phyloP scores from a whole-genome alignment of 2,329 filamentous ascomycete species.

The Ceratocystis lukuohia region DNA sequence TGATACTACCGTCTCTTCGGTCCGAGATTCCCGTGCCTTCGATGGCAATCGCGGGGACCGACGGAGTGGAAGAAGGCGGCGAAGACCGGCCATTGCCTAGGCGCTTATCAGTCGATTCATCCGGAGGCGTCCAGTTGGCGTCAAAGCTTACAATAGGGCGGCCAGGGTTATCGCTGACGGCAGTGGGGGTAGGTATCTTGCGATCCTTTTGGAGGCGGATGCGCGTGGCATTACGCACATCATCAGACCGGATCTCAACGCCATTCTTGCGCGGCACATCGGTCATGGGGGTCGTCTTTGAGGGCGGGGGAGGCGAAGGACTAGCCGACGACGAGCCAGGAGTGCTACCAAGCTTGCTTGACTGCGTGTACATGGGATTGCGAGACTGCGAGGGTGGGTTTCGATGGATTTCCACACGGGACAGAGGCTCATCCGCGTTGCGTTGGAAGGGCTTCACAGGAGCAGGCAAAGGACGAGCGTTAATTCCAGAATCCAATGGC shows the following conservation, averaged over 20 bases:
- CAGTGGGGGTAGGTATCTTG: constrained; percentile 75
- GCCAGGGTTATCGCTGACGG: constrained; percentile 79
- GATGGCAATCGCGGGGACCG: constrained; percentile 7
- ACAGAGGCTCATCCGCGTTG: constrained; percentile 30
- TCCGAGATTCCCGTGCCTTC: constrained; percentile 11
- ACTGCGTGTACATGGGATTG: constrained; percentile 52
- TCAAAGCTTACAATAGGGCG: constrained; percentile 97
- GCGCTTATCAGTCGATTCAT: constrained; percentile 55
- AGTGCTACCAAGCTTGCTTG: background rate
- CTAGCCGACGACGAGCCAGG: background rate
- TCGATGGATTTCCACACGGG: constrained; percentile 61
- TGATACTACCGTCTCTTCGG: background rate
- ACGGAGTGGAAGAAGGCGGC: constrained; percentile 17
- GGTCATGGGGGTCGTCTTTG: background rate
- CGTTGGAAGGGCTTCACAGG: constrained; percentile 29
- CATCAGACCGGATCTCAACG: constrained; percentile 70
- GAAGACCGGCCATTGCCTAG: constrained; percentile 23
- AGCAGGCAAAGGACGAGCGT: constrained; percentile 28
- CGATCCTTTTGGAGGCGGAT: constrained; percentile 68
- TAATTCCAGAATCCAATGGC: constrained; percentile 8
- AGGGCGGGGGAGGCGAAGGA: background rate
- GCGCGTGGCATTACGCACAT: constrained; percentile 81
- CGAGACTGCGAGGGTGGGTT: constrained; percentile 74
- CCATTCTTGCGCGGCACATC: constrained; percentile 47
- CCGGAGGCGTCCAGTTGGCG: constrained; percentile 62